Conservation (phyloP, 331 rosid species). For the Saraca asoca region DNA sequence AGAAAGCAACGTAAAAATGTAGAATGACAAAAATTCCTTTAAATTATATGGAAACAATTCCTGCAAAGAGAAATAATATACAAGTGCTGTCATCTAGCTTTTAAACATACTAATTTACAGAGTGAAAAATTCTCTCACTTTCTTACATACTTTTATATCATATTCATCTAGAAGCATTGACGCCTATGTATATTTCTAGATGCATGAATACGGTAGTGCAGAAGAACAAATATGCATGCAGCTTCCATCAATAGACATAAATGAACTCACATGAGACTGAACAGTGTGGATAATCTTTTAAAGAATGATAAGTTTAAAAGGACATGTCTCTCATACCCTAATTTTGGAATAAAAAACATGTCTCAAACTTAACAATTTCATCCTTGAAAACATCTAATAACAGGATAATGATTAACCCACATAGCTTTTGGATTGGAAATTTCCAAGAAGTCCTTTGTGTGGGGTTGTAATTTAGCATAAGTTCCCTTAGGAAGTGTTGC, state of each 20-base stretch:
- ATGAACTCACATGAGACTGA: not conserved
- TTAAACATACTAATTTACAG: not conserved
- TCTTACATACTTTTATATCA: not conserved
- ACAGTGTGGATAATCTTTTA: not conserved
- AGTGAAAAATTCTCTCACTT: conserved; percentile 12
- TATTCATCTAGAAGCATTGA: not conserved
- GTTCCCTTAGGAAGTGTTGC: conserved; percentile 68
- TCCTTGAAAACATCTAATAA: conserved; percentile 16
- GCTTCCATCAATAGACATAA: not conserved
- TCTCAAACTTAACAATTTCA: conserved; percentile 3
- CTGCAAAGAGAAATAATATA: not conserved
- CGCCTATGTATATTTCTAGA: not conserved
- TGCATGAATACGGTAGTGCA: not conserved
- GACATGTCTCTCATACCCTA: not conserved
- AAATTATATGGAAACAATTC: not conserved
- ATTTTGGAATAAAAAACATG: not conserved
- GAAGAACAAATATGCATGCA: not conserved
- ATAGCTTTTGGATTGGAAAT: conserved; percentile 76
- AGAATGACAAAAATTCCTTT: no score
- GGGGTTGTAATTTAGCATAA: conserved; percentile 69
- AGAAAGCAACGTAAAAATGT: not conserved
- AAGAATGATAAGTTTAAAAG: not conserved
- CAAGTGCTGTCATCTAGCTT: not conserved
- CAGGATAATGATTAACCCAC: conserved; percentile 42
- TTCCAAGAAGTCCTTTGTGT: conserved; percentile 68